A percentile compares a stretch with the other conserved stretches of the same genome.
Evolutionary conservation across 2,329 filamentous ascomycete genomes (phyloP).

Genomic region (Epichloe hybrida): DNA sequence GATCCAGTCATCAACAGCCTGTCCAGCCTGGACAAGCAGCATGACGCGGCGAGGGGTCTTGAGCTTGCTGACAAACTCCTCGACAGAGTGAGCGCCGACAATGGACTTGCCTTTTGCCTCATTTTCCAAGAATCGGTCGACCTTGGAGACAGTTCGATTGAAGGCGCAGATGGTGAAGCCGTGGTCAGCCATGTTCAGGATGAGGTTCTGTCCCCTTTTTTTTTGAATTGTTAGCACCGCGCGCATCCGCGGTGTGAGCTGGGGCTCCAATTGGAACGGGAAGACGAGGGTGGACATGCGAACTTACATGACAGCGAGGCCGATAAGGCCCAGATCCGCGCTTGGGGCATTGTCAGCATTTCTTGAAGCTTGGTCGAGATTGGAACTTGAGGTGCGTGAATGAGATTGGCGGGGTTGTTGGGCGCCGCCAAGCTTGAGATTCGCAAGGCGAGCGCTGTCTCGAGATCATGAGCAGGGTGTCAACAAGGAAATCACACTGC

Average conservation of each 20-base stretch:
- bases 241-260: background rate
- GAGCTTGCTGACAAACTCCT: conserved; percentile 93
- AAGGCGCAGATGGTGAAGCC: conserved; percentile 95
- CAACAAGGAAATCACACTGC: background rate
- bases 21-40: conserved; percentile 97
- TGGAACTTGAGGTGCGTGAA: conserved; percentile 15
- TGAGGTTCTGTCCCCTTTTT: conserved; percentile 67
- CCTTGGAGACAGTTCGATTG: conserved; percentile 98
- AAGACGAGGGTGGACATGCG: background rate
- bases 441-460: conserved; percentile 59
- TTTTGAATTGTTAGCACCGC: conserved; percentile 3
- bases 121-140: conserved; percentile 84
- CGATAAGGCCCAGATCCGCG: conserved; percentile 84
- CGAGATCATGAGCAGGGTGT: conserved; percentile 23
- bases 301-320: conserved; percentile 76
- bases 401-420: conserved; percentile 29
- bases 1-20: conserved; percentile 98
- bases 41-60: conserved; percentile 96
- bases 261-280: background rate
- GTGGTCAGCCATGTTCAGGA: conserved; percentile 79
- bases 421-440: conserved; percentile 55
- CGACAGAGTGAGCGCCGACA: conserved; percentile 79
- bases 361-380: conserved; percentile 18
- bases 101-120: conserved; percentile 93
- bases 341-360: conserved; percentile 49